phyloP scores from a whole-genome alignment of 331 rosid genomes.

The Rhamnella rubrinervis region DNA sequence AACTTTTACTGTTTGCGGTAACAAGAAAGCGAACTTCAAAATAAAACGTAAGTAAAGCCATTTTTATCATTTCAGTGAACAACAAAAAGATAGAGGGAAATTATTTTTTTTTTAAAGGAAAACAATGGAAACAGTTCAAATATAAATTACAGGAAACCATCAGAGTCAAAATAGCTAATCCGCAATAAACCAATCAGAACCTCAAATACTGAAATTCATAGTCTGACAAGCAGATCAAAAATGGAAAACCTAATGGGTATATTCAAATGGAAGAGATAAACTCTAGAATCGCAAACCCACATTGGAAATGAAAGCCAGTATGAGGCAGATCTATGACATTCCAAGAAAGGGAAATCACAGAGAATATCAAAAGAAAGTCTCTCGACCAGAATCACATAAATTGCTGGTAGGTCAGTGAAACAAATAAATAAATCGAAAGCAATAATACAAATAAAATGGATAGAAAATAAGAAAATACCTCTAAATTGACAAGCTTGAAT shows the following conservation, averaged over 20 bases:
- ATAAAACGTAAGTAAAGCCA: too few relatives aligned
- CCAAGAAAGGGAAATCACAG: not conserved
- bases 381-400: not conserved
- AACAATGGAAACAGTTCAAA: not conserved
- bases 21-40: too few relatives aligned
- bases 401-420: not conserved
- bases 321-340: slow-evolving; percentile 7
- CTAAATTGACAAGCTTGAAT: not conserved
- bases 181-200: too few relatives aligned
- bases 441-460: not conserved
- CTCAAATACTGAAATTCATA: too few relatives aligned
- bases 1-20: too few relatives aligned
- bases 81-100: not conserved
- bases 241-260: too few relatives aligned
- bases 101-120: not conserved
- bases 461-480: slow-evolving; percentile 1
- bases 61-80: too few relatives aligned
- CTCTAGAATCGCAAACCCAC: not conserved
- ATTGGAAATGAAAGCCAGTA: not conserved
- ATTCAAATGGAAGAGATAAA: not conserved
- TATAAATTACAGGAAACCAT: not conserved
- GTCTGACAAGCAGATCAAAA: too few relatives aligned
- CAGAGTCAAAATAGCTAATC: not conserved
- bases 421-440: not conserved
- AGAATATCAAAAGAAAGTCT: not conserved